Evolutionary conservation across 1,284 basidiomycete species (phyloP), one percentile per base, ranked within the genome.

Genomic region (Trichosporon sp.): DNA sequence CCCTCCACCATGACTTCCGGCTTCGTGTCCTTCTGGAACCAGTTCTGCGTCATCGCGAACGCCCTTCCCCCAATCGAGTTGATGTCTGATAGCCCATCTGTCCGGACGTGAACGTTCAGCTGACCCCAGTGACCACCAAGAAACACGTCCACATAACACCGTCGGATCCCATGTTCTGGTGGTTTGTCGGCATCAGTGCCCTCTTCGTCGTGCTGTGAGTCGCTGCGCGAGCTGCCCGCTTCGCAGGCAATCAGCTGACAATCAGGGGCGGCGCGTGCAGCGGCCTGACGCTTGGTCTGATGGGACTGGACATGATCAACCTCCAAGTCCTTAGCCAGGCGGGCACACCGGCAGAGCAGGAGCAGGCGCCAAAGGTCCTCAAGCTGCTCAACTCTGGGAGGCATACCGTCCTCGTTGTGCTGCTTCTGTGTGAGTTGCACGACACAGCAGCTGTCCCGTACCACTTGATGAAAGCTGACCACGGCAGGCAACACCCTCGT

Each of bases 241-340:
- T 19, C 11, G 13, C 13, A 8, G 21, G 16, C 36, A n/a, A 37
- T n/a, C 9, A 29, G 49, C 49, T 54, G 49, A 54, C 49, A 10
- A 29, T 2, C 27, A 54, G 49, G 27, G 81, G 82, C 4, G 83
- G 83, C 11, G 72, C 83, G 27, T 83, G 83, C 71, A 81, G 81
- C 0, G 83, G 83, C 4, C 74, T 84, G 49, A 84, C 83, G 1
- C 77, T 84, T 6, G 83, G 82, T 4, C 70, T 84, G 44, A 83
- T 84, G 83, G 82, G 82, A 23, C 73, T 82, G 31, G 81, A 82
- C 64, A 75, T 74, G 76, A 74, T 78, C 60, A 78, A 79, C 49
- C 78, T 73, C 25, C 80, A 73, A 56, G 79, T 81, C 19, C 68
- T 81, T 5, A 74, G 75, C 32, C 74, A 79, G 14, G 79, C 81